Evolutionary conservation across 1,284 basidiomycete species (phyloP).

Genomic region (Ustilago crameri): DNA sequence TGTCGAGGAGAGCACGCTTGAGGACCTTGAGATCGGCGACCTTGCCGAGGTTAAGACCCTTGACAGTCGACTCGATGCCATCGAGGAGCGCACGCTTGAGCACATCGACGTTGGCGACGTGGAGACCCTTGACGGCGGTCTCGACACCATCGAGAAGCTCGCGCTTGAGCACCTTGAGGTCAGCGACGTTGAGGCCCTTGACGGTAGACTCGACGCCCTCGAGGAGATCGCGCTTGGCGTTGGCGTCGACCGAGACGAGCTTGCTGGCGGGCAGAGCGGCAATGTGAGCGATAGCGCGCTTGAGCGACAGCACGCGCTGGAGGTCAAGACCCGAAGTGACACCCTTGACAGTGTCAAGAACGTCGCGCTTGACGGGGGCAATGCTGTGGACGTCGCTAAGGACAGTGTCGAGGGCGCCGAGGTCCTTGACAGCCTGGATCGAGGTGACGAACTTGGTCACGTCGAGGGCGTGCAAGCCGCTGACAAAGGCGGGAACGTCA

Average conservation of each 20-base stretch:
- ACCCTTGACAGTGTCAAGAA: slow-evolving; percentile 8
- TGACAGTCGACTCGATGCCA: not conserved
- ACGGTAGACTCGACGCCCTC: not conserved
- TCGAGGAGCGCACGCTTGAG: slow-evolving; percentile 1
- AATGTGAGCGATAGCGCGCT: slow-evolving; percentile 29
- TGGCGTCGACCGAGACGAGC: slow-evolving; percentile 8
- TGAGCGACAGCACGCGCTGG: slow-evolving; percentile 10
- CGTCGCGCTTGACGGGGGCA: slow-evolving; percentile 17
- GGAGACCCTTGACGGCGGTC: too few species aligned
- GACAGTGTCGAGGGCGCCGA: slow-evolving; percentile 3
- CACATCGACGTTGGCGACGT: too few species aligned
- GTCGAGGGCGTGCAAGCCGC: slow-evolving; percentile 15
- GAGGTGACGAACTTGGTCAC: slow-evolving; percentile 14
- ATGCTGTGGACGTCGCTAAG: not conserved
- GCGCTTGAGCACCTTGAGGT: not conserved
- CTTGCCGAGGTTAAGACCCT: not conserved
- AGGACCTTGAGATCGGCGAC: not conserved
- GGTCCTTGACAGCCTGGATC: slow-evolving; percentile 17
- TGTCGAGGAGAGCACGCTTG: slow-evolving; percentile 2
- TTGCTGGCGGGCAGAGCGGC: slow-evolving; percentile 17
- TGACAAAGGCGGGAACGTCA: slow-evolving; percentile 24
- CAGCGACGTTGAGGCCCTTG: not conserved
- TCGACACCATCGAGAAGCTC: not conserved
- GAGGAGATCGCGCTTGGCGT: slow-evolving; percentile 2
- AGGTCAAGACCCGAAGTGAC: slow-evolving; percentile 14